Base-by-base conservation (phyloP, 371 early-diverging fungal species). In the Fennellomyces sp. region DNA sequence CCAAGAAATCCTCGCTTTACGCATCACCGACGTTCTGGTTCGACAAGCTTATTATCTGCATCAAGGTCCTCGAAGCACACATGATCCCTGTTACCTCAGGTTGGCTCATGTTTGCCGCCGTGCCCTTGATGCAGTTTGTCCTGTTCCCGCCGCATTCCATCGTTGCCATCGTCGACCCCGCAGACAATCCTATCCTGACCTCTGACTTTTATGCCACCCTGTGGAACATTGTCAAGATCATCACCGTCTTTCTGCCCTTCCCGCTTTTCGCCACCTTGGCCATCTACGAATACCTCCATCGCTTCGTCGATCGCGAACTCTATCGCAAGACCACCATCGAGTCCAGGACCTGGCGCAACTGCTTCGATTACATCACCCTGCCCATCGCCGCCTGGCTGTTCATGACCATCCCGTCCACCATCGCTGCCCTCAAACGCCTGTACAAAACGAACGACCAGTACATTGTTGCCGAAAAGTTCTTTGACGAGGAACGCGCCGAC, bases 51-150 rank as follows among this genome's bases (percentile, higher is more conserved):
- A 64, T 68, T 25, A 73, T 76, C 11, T 79, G 78, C 33, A 56
- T 76, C 36, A 67, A 75, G 50, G 72, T 82, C 23, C 41, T 83
- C 27, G 83, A 83, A 63, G 81, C 83, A 0, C 83, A 83, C 55
- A 73, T 83, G 73, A 73, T 83, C 26, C 79, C 81, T 8, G 74
- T 71, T 28, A 77, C 78, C 15, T 79, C 83, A 7, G 83, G 83
- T 17, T 83, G 83, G 83, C 66, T 81, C n/a, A 83, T 83, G 83
- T 79, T 83, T 68, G 80, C 80, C 15, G 81, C 81, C 12, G 73
- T 83, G 1, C 83, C 83, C 10, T 29, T 81, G 23, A 79, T 77
- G 76, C 81, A 83, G 51, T 70, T 81, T 45, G 51, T 81, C 10
- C 50, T 80, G 28, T 82, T 80, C 33, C 80, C 80, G 15, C 80